phyloP scores from a whole-genome alignment of 1,284 basidiomycete genomes.

The Pascua sp. region DNA sequence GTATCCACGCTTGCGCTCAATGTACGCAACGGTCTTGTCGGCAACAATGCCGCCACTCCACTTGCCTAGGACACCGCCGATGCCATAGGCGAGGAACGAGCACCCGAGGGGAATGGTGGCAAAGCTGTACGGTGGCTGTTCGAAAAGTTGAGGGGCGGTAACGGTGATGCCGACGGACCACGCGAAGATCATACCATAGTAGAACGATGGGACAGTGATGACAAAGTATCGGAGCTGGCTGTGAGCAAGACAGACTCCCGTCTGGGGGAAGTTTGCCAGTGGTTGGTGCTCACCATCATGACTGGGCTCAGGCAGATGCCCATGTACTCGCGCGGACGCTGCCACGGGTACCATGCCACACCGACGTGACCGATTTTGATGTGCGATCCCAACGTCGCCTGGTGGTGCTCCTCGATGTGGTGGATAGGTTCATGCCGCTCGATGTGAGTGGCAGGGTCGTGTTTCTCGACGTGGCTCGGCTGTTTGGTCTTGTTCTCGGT shows the following conservation, averaged over 20 bases:
- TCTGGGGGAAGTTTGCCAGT: too few relatives aligned
- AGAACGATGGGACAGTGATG: conserved; percentile 36
- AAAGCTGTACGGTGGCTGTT: conserved; percentile 40
- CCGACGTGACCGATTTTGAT: conserved; percentile 17
- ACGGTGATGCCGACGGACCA: conserved; percentile 42
- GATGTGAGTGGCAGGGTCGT: too few relatives aligned
- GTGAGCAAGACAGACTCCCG: too few relatives aligned
- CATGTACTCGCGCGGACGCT: conserved; percentile 34
- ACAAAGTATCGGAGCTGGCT: conserved; percentile 13
- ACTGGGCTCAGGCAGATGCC: conserved; percentile 32
- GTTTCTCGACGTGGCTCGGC: not conserved
- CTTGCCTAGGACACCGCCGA: conserved; percentile 43
- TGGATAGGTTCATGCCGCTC: too few relatives aligned
- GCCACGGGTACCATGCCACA: conserved; percentile 41
- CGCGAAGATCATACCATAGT: conserved; percentile 45
- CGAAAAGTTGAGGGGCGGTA: conserved; percentile 38
- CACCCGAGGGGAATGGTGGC: conserved; percentile 33
- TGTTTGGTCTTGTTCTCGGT: not conserved
- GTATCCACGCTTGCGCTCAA: conserved; percentile 29
- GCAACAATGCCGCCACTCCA: conserved; percentile 40
- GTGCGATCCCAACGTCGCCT: not conserved
- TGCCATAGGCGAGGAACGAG: conserved; percentile 40
- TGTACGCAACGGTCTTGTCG: conserved; percentile 34
- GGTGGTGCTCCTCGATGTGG: not conserved
- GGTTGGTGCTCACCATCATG: conserved; percentile 25